Percentiles rank a stretch among this genome's conserved stretches.
phyloP scores from a whole-genome alignment of 371 early-diverging fungal species.

The Enterospora canceri region DNA sequence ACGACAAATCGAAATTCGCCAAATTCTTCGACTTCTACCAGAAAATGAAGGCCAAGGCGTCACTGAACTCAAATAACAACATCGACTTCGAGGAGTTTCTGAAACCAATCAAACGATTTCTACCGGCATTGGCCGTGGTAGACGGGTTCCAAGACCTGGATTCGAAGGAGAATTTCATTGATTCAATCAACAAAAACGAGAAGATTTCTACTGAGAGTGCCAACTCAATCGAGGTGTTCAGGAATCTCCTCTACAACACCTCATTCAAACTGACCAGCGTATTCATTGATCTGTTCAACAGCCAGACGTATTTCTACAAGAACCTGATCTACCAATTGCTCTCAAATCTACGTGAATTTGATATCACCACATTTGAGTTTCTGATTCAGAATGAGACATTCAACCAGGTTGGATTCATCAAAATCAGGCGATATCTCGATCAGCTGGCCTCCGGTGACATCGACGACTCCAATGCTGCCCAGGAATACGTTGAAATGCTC shows the following conservation, averaged over 20 bases:
- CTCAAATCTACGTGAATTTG: constrained; percentile 5
- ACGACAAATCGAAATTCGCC: not conserved
- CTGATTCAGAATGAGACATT: not conserved
- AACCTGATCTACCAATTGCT: constrained; percentile 6
- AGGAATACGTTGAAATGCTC: not conserved
- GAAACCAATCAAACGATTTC: constrained; percentile 4
- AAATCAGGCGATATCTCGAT: not conserved
- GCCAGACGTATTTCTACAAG: not conserved
- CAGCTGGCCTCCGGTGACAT: no score
- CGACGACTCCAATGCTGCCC: no score
- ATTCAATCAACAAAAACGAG: constrained; percentile 11
- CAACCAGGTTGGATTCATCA: not conserved
- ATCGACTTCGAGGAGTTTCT: constrained; percentile 7
- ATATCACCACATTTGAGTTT: constrained; percentile 14
- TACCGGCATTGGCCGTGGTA: constrained; percentile 15
- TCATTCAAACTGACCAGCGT: not conserved
- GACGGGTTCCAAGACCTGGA: constrained; percentile 12
- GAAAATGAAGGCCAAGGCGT: not conserved
- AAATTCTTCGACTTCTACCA: not conserved
- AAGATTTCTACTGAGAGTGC: not conserved
- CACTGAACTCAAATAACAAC: not conserved
- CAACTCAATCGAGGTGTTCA: constrained; percentile 13
- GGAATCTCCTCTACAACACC: constrained; percentile 9
- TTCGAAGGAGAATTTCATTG: constrained; percentile 5
- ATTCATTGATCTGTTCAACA: constrained; percentile 8